phyloP scores from a whole-genome alignment of 2,329 filamentous ascomycete genomes.

The Pseudocercospora musae region DNA sequence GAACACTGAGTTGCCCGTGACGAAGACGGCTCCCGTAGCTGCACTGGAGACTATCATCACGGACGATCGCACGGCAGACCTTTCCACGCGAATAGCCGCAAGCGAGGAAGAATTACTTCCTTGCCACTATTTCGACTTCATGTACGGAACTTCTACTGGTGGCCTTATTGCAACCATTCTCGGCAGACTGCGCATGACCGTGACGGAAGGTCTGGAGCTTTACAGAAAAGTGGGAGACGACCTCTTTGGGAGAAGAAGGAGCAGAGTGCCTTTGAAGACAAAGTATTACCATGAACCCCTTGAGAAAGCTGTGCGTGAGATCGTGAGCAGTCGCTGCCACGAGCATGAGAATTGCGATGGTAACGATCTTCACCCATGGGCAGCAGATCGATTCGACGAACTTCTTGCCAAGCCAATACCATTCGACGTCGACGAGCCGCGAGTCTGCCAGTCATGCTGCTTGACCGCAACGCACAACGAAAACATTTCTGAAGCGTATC shows the following conservation, averaged over 20 bases:
- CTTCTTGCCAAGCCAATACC: conserved; percentile 20
- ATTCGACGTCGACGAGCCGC: conserved; percentile 33
- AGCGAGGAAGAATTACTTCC: conserved; percentile 46
- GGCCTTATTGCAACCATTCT: conserved; percentile 52
- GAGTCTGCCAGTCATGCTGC: conserved; percentile 43
- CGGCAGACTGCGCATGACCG: conserved; percentile 49
- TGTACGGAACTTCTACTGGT: conserved; percentile 53
- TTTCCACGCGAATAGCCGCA: conserved; percentile 29
- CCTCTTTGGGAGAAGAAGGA: conserved; percentile 46
- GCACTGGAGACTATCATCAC: conserved; percentile 17
- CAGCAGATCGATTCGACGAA: conserved; percentile 17
- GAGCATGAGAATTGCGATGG: conserved; percentile 44
- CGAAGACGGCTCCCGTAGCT: conserved; percentile 5
- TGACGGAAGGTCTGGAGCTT: conserved; percentile 47
- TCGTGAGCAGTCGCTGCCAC: conserved; percentile 45
- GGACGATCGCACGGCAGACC: conserved; percentile 23
- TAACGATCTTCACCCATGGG: conserved; percentile 47
- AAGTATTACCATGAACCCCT: conserved; percentile 51
- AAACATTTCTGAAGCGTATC: conserved; percentile 47
- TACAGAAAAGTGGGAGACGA: conserved; percentile 48
- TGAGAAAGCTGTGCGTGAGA: conserved; percentile 46
- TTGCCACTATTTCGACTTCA: conserved; percentile 54
- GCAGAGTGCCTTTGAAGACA: conserved; percentile 45
- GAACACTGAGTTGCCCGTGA: conserved; percentile 8
- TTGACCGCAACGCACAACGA: conserved; percentile 49